Conservation (phyloP, 805 yeast species). For the Myxozyma nipponensis region DNA sequence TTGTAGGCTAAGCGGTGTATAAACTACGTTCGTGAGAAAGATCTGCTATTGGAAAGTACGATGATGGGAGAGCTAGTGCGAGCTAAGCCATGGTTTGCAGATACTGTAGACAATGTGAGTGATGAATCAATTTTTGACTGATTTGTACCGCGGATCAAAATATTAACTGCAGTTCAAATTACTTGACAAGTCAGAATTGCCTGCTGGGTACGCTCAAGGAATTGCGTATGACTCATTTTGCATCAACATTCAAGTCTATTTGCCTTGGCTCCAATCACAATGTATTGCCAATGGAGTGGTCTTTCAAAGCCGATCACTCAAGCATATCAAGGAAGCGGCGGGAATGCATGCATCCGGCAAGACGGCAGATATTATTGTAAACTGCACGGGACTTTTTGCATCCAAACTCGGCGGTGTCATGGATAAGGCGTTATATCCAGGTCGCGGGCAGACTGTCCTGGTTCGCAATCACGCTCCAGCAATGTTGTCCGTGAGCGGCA, state of each 20-base stretch:
- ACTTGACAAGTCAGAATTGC: conserved; percentile 43
- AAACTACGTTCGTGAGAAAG: conserved; percentile 17
- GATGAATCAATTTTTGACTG: not conserved
- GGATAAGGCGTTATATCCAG: conserved; percentile 62
- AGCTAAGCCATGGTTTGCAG: conserved; percentile 24
- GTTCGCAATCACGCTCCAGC: conserved; percentile 39
- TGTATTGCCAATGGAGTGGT: conserved; percentile 47
- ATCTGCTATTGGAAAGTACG: conserved; percentile 4
- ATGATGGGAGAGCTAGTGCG: conserved; percentile 18
- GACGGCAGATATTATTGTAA: conserved; percentile 50
- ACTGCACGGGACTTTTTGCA: conserved; percentile 76
- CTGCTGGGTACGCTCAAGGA: conserved; percentile 55
- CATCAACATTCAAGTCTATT: conserved; percentile 55
- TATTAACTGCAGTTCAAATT: not conserved
- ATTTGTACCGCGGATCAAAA: not conserved
- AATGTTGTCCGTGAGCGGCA: conserved; percentile 22
- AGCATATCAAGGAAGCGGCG: conserved; percentile 50
- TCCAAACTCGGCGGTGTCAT: conserved; percentile 58
- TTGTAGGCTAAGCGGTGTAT: conserved; percentile 5
- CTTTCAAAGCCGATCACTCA: conserved; percentile 42
- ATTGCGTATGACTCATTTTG: conserved; percentile 52
- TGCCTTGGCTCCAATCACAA: conserved; percentile 49
- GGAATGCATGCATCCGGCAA: conserved; percentile 37
- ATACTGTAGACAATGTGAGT: conserved; percentile 17
- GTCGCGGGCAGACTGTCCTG: conserved; percentile 77